These are phyloP conservation scores for Phaeodactylum tricornutum DNA, from an alignment of 108 stramenopile genomes.

Conservation along the genomic window DNA sequence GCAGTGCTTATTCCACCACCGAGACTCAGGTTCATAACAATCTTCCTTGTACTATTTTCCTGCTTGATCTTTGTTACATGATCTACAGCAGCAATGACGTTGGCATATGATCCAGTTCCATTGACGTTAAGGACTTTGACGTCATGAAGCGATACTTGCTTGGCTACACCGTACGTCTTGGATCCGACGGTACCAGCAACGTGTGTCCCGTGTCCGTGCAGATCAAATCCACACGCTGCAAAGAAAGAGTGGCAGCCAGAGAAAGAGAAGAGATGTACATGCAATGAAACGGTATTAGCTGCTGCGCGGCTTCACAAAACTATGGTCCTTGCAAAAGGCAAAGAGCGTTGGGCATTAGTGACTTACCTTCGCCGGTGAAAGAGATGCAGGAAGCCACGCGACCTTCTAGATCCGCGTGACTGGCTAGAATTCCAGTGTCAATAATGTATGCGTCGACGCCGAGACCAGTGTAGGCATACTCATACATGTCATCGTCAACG, in stretches of 20 bases:
- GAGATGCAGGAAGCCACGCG: not conserved
- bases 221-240: too few species aligned
- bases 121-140: not conserved
- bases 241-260: too few species aligned
- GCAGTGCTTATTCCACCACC: constrained; percentile 15
- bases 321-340: too few species aligned
- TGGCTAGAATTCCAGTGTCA: not conserved
- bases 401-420: not conserved
- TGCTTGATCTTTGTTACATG: not conserved
- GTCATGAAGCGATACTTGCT: not conserved
- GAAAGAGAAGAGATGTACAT: too few species aligned
- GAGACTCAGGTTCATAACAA: constrained; percentile 33
- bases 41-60: constrained; percentile 14
- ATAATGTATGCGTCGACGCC: not conserved
- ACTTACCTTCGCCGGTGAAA: not conserved
- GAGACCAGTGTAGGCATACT: not conserved
- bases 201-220: constrained; percentile 5
- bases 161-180: constrained; percentile 1
- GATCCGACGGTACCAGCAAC: constrained; percentile 2
- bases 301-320: too few species aligned
- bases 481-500: not conserved
- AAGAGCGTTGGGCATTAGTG: too few species aligned
- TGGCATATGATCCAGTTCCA: not conserved
- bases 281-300: too few species aligned
- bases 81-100: not conserved